A percentile compares a stretch with the other conserved stretches of the same genome.
phyloP scores from a whole-genome alignment of 345 rosid genomes.

The Boechera divaricarpa region DNA sequence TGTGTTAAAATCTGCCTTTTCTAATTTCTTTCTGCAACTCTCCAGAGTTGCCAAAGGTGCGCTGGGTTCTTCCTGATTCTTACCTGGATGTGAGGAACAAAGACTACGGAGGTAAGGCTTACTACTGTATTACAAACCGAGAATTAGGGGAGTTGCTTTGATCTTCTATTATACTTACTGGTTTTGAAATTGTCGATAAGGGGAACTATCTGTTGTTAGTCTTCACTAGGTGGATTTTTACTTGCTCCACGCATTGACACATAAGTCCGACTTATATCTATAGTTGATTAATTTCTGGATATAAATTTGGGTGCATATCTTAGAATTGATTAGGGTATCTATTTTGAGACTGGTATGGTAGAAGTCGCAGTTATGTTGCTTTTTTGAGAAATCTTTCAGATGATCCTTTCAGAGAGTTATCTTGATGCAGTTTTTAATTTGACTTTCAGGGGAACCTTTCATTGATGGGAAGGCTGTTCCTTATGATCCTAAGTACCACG shows the following conservation, averaged over 20 bases:
- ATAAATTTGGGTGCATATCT: neutral
- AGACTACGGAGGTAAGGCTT: conserved; percentile 86
- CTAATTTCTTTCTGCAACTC: neutral
- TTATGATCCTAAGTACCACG: conserved; percentile 92
- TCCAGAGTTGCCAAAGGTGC: conserved; percentile 75
- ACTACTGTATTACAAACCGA: neutral
- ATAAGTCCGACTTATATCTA: neutral
- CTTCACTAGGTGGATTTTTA: neutral
- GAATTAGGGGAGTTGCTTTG: neutral
- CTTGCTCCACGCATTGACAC: conserved; percentile 2
- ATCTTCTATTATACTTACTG: neutral
- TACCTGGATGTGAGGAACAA: conserved; percentile 90
- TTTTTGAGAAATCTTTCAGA: conserved; percentile 19
- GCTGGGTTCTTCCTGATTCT: conserved; percentile 99
- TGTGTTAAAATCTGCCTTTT: neutral
- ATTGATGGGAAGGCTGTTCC: conserved; percentile 96
- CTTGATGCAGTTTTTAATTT: neutral
- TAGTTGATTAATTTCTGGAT: neutral
- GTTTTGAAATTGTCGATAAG: neutral
- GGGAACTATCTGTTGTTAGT: neutral
- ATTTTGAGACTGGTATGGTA: neutral
- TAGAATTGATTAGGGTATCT: neutral
- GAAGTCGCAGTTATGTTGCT: neutral
- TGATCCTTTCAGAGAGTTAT: neutral
- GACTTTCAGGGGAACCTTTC: conserved; percentile 82